phyloP scores from a whole-genome alignment of 2,329 filamentous ascomycete genomes.

The Paradendryphiella salina region DNA sequence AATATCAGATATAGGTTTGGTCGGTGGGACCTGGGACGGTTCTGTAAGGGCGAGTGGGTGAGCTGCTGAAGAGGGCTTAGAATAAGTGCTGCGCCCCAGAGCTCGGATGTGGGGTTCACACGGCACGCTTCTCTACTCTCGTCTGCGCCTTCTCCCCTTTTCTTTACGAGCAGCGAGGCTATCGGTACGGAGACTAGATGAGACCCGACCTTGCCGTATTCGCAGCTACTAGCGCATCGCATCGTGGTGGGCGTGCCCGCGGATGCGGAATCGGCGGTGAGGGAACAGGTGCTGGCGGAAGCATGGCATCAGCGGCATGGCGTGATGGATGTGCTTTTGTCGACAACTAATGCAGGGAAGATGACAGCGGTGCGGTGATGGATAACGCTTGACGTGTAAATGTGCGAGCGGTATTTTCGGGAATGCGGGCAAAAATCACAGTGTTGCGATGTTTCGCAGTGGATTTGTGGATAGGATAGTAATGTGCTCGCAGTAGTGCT shows the following conservation, averaged over 20 bases:
- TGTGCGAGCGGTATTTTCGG: background rate
- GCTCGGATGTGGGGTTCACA: conserved; percentile 16
- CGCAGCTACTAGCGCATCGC: background rate
- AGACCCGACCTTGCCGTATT: conserved; percentile 3
- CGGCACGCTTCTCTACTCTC: background rate
- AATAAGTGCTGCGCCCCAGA: conserved; percentile 12
- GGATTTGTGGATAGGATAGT: conserved; percentile 9
- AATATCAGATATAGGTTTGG: conserved; percentile 3
- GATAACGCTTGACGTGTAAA: conserved; percentile 8
- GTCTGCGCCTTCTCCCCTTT: conserved; percentile 5
- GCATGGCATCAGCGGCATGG: conserved; percentile 13
- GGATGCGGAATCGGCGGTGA: conserved; percentile 13
- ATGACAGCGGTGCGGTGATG: conserved; percentile 1
- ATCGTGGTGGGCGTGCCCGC: background rate
- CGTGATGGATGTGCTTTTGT: conserved; percentile 11
- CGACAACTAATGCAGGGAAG: conserved; percentile 16
- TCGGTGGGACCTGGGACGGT: background rate
- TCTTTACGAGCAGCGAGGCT: background rate
- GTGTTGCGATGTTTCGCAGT: conserved; percentile 4
- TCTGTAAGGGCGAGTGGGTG: conserved; percentile 4
- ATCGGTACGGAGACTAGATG: conserved; percentile 3
- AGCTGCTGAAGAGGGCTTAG: conserved; percentile 7
- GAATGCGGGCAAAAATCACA: conserved; percentile 2
- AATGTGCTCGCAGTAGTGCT: conserved; percentile 8
- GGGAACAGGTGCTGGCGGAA: conserved; percentile 4